These are phyloP conservation scores for Paracoccidioides lutzii DNA, from an alignment of 2,329 filamentous ascomycete genomes.

Conservation along the genomic window DNA sequence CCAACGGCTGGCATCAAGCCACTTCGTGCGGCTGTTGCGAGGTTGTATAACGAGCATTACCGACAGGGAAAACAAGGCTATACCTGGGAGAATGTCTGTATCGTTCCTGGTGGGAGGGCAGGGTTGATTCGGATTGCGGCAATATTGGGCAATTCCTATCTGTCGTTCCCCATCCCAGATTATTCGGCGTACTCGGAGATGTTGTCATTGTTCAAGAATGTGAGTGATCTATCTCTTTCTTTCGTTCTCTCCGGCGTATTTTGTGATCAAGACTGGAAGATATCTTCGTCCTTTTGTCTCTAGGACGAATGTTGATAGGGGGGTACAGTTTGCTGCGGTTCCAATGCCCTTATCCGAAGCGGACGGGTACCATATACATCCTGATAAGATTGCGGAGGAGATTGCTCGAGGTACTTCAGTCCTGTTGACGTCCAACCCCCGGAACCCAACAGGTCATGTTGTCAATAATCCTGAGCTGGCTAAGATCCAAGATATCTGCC, in stretches of 20 bases:
- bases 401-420: constrained; percentile 76
- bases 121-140: constrained; percentile 91
- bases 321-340: constrained; percentile 61
- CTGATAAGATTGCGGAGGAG: constrained; percentile 83
- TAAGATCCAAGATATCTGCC: constrained; percentile 85
- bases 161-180: constrained; percentile 88
- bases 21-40: constrained; percentile 74
- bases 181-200: constrained; percentile 98
- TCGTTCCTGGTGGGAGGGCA: constrained; percentile 84
- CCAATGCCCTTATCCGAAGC: constrained; percentile 72
- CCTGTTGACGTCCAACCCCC: constrained; percentile 86
- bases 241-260: background rate
- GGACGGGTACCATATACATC: constrained; percentile 86
- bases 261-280: background rate
- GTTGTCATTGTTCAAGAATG: constrained; percentile 84
- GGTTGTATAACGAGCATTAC: constrained; percentile 86
- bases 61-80: constrained; percentile 78
- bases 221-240: constrained; percentile 13
- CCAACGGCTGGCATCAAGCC: constrained; percentile 91
- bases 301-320: background rate
- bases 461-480: constrained; percentile 73
- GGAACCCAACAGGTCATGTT: constrained; percentile 85
- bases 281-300: background rate
- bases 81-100: constrained; percentile 94
- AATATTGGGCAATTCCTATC: constrained; percentile 80